Base-by-base conservation (phyloP, 306 rosid species). In the Vigna unguiculata region DNA sequence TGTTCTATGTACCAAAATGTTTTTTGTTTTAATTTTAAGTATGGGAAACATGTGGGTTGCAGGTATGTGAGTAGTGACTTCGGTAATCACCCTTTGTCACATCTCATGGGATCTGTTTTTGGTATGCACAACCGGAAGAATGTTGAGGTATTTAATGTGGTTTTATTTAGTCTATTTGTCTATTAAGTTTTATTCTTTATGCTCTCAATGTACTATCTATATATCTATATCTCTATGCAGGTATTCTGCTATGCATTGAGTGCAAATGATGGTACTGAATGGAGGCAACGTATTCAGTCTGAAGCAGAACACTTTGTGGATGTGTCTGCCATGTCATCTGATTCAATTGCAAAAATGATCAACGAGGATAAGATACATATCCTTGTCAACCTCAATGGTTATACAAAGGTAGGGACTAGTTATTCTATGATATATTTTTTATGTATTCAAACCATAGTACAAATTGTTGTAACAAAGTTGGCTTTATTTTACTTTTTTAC, bases 161-260 rank as follows among this genome's bases (percentile, higher is more conserved):
- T 72, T 58, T 51, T 15, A n/a, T 62, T 51, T 75, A 32, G 47
- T 13, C 45, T 24, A 17, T 75, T 51, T 71, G 28, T 36, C 59
- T 57, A 25, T 45, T 48, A 49, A 25, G 45, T 57, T 30, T 32
- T 58, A 8, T 55, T 63, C 36, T 61, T 38, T 2, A 20, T 28
- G 20, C 77, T 72, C 64, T 80, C 7, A 1, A 13, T 67, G 48
- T 57, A 20, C 17, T 52, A 19, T 34, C 15, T 43, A 4, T 32
- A 5, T 32, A 4, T 32, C 7, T 5, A 0, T 34, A 12, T 43
- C 12, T 72, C 45, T 75, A 38, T 83, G 7, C 69, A 96, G 99
- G 93, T 96, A 28, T 92, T 91, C 81, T 96, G 99, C 77, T 96
- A 96, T 87, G 99, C 93, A 66, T 88, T 96, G 91, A 91, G 99